phyloP scores from a whole-genome alignment of 2,329 filamentous ascomycete species.

The Arachnomyces sp. region DNA sequence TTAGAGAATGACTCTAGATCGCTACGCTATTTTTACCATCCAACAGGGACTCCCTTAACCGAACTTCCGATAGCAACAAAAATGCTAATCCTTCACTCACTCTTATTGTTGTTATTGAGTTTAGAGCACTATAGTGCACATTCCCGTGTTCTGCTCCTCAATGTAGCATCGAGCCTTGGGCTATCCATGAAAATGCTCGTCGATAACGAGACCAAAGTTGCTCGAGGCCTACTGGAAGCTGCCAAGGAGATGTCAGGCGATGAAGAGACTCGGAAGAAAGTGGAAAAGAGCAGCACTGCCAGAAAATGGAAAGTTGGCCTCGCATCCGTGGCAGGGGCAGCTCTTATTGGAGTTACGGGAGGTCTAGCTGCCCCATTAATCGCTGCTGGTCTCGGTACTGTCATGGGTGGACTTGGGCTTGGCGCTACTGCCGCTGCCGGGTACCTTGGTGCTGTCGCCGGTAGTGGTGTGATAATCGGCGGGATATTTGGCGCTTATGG shows the following conservation, averaged over 20 bases:
- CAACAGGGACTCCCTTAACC: constrained; percentile 51
- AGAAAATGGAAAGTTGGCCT: constrained; percentile 77
- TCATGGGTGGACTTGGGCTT: constrained; percentile 70
- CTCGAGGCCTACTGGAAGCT: constrained; percentile 64
- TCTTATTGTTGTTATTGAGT: constrained; percentile 66
- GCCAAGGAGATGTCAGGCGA: constrained; percentile 72
- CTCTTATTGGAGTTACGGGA: constrained; percentile 74
- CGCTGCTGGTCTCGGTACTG: constrained; percentile 68
- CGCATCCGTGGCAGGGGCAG: constrained; percentile 79
- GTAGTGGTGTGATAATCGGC: constrained; percentile 72
- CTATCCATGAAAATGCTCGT: constrained; percentile 58
- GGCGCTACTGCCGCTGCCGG: constrained; percentile 66
- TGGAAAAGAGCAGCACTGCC: constrained; percentile 57
- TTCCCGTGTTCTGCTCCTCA: constrained; percentile 63
- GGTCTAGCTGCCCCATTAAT: constrained; percentile 71
- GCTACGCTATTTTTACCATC: constrained; percentile 44
- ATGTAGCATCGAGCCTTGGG: constrained; percentile 63
- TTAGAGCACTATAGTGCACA: constrained; percentile 70
- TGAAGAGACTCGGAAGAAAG: constrained; percentile 65
- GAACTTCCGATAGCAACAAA: constrained; percentile 36
- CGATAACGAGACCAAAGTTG: constrained; percentile 67
- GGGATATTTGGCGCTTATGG: constrained; percentile 89
- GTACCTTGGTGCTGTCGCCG: constrained; percentile 71
- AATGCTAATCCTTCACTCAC: constrained; percentile 62
- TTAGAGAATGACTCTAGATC: constrained; percentile 20